Evolutionary conservation across 2,329 filamentous ascomycete species (phyloP), one percentile per base, ranked within the genome.

Genomic region (Sphaceloma murrayae): DNA sequence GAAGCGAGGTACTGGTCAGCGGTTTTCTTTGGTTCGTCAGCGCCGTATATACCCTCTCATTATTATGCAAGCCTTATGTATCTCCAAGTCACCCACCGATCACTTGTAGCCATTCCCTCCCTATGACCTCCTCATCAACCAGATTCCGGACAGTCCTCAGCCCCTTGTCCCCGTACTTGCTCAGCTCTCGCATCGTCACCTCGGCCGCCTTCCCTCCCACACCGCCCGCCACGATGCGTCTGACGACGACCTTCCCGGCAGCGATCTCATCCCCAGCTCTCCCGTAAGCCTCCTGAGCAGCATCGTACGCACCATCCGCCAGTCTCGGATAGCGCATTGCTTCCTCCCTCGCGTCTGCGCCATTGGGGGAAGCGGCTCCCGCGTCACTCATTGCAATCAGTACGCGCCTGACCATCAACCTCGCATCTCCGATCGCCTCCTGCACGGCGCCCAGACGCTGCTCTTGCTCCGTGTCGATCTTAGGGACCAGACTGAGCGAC

Each of bases 31-130:
- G n/a, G 27, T 13, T 19, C 19, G 10, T 9, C 14, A 18, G 36
- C 18, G 36, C 8, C 33, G n/a, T 40, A 30, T 40, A 40, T 40
- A 40, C 36, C 36, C 36, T 30, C 24, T 38, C n/a, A n/a, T n/a
- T n/a, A n/a, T n/a, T n/a, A n/a, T 24, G 24, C 17, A 40, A 29
- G 27, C n/a, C 13, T 17, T 19, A 34, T 18, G 22, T 4, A 14
- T 30, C 27, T 40, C 24, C 24, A 14, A 26, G 14, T 40, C 24
- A 27, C 24, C 24, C 24, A 27, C 24, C 24, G 24, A 40, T 40
- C 22, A 40, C 10, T n/a, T 40, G 13, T 30, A 17, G 7, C 36
- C 36, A 40, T 16, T 40, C 36, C 14, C 3, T 7, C 4, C 24
- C 9, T 10, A 40, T 6, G 24, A 40, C 24, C 11, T 40, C 22